These are phyloP conservation scores for Pleurotus tuber-regium DNA, from an alignment of 768 basidiomycete species.

Conservation along the genomic window DNA sequence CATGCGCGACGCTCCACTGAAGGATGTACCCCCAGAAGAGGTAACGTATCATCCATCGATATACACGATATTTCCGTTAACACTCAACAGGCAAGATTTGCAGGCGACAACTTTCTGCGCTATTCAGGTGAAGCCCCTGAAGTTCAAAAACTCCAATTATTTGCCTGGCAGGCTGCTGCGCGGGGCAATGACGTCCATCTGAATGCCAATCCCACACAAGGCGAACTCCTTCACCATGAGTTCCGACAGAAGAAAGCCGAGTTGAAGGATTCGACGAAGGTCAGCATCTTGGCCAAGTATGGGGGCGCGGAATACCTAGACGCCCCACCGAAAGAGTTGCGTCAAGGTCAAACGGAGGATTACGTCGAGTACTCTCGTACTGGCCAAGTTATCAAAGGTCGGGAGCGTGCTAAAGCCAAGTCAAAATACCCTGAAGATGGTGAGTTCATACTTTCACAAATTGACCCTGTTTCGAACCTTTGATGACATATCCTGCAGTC, in stretches of 20 bases:
- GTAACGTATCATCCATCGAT: constrained; percentile 41
- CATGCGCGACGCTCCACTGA: constrained; percentile 94
- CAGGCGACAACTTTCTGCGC: constrained; percentile 95
- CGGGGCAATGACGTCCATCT: constrained; percentile 94
- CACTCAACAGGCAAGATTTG: constrained; percentile 69
- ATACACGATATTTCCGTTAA: constrained; percentile 10
- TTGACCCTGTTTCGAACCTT: no score
- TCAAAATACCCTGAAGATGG: constrained; percentile 98
- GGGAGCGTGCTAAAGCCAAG: constrained; percentile 79
- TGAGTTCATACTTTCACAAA: constrained; percentile 49
- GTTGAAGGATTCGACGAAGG: constrained; percentile 83
- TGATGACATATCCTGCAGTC: constrained; percentile 56
- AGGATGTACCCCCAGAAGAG: constrained; percentile 80
- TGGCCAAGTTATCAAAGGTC: constrained; percentile 89
- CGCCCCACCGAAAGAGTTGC: constrained; percentile 84
- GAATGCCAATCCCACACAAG: constrained; percentile 95
- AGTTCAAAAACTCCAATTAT: constrained; percentile 89
- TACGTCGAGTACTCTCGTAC: constrained; percentile 96
- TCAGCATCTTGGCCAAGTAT: constrained; percentile 88
- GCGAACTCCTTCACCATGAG: constrained; percentile 86
- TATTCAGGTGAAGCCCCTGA: constrained; percentile 91
- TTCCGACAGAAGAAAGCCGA: constrained; percentile 92
- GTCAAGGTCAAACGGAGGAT: constrained; percentile 95
- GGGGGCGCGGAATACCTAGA: constrained; percentile 93
- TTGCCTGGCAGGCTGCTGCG: constrained; percentile 95